A percentile compares a stretch with the other conserved stretches of the same genome.
Conservation (phyloP, 1,284 basidiomycete genomes). For the Salmacisia buchloeana region DNA sequence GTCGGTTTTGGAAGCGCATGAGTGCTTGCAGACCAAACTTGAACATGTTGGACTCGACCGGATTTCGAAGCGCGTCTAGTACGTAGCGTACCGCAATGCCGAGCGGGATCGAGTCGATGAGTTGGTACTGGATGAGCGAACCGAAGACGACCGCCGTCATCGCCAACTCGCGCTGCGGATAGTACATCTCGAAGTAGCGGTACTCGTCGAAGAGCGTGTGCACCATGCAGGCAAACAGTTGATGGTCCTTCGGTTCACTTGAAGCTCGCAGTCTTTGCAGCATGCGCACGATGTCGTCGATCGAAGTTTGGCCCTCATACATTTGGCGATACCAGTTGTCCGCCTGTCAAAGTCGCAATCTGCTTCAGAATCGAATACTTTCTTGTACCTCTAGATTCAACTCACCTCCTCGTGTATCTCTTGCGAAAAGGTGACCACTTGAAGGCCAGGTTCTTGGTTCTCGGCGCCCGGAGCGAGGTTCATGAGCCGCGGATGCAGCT, state of each 20-base stretch:
- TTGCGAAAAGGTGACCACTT: conserved; percentile 77
- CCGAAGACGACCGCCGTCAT: conserved; percentile 97
- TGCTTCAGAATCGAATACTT: no score
- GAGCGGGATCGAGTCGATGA: conserved; percentile 90
- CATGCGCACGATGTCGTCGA: conserved; percentile 86
- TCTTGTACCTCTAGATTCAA: no score
- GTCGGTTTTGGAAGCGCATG: conserved; percentile 74
- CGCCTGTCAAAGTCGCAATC: conserved; percentile 23
- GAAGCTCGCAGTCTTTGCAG: conserved; percentile 81
- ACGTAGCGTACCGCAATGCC: conserved; percentile 97
- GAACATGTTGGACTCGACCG: conserved; percentile 86
- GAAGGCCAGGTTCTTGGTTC: conserved; percentile 84
- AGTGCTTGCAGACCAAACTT: conserved; percentile 92
- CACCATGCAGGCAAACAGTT: conserved; percentile 96
- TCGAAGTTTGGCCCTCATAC: conserved; percentile 85
- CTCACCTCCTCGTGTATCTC: conserved; percentile 85
- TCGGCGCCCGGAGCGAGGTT: conserved; percentile 75
- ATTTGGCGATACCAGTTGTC: conserved; percentile 95
- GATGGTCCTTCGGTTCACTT: conserved; percentile 75
- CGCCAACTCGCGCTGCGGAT: conserved; percentile 85
- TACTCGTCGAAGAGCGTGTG: conserved; percentile 99
- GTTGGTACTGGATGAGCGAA: conserved; percentile 84
- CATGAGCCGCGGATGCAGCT: conserved; percentile 94
- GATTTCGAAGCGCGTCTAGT: conserved; percentile 71
- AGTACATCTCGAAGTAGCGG: conserved; percentile 90